Conservation (phyloP, 2,329 filamentous ascomycete genomes). For the Trichoderma asperellum region DNA sequence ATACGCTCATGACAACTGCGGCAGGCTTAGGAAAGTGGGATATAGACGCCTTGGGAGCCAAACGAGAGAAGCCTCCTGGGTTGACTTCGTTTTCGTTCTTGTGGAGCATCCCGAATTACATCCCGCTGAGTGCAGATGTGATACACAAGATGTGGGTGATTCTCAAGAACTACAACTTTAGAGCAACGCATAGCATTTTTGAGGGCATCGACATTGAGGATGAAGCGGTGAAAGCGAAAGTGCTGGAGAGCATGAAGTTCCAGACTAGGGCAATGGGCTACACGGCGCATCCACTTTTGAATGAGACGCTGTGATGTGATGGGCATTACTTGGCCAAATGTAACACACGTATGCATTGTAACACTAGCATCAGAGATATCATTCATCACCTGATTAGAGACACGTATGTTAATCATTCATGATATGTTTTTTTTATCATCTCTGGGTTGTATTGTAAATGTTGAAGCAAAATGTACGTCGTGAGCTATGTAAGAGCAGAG, state of each 20-base stretch:
- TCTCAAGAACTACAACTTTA: conserved; percentile 64
- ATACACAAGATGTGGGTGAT: conserved; percentile 72
- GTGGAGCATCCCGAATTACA: conserved; percentile 77
- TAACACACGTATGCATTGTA: background rate
- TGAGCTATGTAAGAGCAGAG: conserved; percentile 1
- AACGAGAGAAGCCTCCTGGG: conserved; percentile 45
- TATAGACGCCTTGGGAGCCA: conserved; percentile 44
- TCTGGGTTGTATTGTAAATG: background rate
- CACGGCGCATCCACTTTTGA: conserved; percentile 46
- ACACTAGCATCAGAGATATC: background rate
- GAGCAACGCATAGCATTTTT: conserved; percentile 70
- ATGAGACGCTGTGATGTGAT: conserved; percentile 31
- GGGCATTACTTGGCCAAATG: background rate
- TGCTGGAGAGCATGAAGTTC: conserved; percentile 78
- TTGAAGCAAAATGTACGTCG: background rate
- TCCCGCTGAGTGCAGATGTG: conserved; percentile 67
- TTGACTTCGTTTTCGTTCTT: conserved; percentile 69
- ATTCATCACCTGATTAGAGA: background rate
- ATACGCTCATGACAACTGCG: conserved; percentile 75
- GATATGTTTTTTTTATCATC: background rate
- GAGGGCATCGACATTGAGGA: conserved; percentile 63
- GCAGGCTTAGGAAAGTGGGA: conserved; percentile 54
- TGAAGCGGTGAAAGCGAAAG: conserved; percentile 61
- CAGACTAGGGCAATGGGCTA: conserved; percentile 61
- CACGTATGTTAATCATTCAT: background rate